A percentile compares a stretch with the other conserved stretches of the same genome.
Evolutionary conservation across 2,329 filamentous ascomycete species (phyloP).

Genomic region (Hansfordia pulvinata): DNA sequence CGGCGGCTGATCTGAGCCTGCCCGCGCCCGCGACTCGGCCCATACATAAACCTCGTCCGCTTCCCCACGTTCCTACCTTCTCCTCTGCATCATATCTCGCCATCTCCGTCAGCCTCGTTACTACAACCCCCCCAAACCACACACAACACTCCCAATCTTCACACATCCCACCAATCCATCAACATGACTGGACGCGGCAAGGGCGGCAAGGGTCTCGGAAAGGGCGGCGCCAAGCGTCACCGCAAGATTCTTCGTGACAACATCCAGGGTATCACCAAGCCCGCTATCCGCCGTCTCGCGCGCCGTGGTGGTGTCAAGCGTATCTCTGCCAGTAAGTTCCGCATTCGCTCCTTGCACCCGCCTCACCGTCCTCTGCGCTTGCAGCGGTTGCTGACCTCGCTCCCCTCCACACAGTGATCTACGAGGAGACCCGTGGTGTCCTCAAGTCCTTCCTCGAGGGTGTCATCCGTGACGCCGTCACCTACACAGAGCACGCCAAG

Average conservation of each 20-base stretch:
- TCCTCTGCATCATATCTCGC: constrained; percentile 4
- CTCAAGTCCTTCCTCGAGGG: constrained; percentile 75
- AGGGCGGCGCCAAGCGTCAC: constrained; percentile 97
- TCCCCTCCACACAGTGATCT: constrained; percentile 9
- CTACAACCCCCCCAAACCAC: constrained; percentile 5
- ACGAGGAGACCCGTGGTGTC: constrained; percentile 56
- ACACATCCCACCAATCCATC: constrained; percentile 7
- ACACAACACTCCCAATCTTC: constrained; percentile 4
- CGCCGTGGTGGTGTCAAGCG: constrained; percentile 99
- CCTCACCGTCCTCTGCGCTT: constrained; percentile 6
- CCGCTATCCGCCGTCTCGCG: constrained; percentile 93
- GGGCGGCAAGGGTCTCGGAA: constrained; percentile 94
- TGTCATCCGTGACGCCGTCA: constrained; percentile 68
- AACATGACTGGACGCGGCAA: constrained; percentile 45
- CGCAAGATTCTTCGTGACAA: constrained; percentile 99
- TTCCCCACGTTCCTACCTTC: constrained; percentile 7
- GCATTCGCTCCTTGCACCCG: too few relatives aligned
- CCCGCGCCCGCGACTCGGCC: constrained; percentile 5
- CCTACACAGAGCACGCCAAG: constrained; percentile 76
- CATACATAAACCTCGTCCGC: constrained; percentile 6
- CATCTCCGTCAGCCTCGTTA: constrained; percentile 11
- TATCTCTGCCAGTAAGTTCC: constrained; percentile 78
- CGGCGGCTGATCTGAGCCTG: constrained; percentile 13
- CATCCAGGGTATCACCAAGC: constrained; percentile 99
- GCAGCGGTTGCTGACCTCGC: constrained; percentile 2